These are phyloP conservation scores for Trichoderma semiorbis DNA, from an alignment of 2,329 filamentous ascomycete genomes.

Conservation along the genomic window DNA sequence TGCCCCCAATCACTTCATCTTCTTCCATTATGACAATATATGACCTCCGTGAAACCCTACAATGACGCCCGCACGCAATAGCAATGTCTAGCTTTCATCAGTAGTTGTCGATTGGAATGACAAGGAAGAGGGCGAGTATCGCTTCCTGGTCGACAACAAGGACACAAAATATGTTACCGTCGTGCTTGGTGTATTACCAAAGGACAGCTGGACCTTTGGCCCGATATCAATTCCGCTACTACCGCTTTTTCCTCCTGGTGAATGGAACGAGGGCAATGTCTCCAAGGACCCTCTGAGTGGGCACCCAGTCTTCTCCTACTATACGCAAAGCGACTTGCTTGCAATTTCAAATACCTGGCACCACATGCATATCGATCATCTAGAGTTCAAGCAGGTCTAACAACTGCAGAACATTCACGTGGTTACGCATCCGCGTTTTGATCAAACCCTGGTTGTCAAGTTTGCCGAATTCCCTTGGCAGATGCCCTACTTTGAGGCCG, in stretches of 20 bases:
- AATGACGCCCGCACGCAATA: background rate
- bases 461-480: background rate
- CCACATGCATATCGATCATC: constrained; percentile 31
- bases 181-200: constrained; percentile 29
- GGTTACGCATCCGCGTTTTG: constrained; percentile 21
- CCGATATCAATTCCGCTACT: constrained; percentile 33
- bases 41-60: too few relatives aligned
- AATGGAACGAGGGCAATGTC: constrained; percentile 41
- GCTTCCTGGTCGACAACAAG: constrained; percentile 35
- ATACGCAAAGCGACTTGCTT: constrained; percentile 27
- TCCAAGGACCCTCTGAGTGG: constrained; percentile 25
- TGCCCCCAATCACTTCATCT: too few relatives aligned
- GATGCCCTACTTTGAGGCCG: background rate
- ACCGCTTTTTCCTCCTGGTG: constrained; percentile 36
- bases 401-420: constrained; percentile 29
- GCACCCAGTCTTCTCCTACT: constrained; percentile 28
- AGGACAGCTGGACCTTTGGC: constrained; percentile 32
- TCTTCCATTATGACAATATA: background rate
- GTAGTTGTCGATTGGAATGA: background rate
- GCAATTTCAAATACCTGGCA: constrained; percentile 36
- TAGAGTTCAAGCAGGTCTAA: constrained; percentile 28
- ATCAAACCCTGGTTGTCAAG: background rate
- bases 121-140: constrained; percentile 33
- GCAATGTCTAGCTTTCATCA: background rate
- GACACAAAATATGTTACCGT: constrained; percentile 41